Base-by-base conservation (phyloP, 345 rosid species). In the Lagerstroemia speciosa region DNA sequence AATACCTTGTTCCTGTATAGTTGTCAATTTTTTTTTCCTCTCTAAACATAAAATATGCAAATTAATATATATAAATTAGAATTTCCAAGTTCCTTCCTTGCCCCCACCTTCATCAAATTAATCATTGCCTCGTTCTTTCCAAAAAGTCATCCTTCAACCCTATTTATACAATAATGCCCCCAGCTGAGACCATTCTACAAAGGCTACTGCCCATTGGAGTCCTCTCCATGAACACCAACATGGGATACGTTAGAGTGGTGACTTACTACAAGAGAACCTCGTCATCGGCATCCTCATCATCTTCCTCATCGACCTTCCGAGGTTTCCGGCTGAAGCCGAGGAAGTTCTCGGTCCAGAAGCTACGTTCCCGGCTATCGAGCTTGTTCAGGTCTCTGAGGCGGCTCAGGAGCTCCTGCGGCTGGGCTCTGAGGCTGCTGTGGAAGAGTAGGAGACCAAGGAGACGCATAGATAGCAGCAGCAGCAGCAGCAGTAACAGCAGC, bases 321-420 rank as follows among this genome's bases (percentile, higher is more conserved):
- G 87, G 90, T 10, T 78, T 87, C 78, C 73, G 74, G 76, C 66
- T 89, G 4, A 82, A 78, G 73, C 72, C 78, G 22, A 82, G 67
- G 73, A 73, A 81, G 71, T 76, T 84, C 64, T 80, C 83, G 1
- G 86, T 84, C 17, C 83, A 86, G 52, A 82, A 82, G 43, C 69
- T 89, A 62, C 76, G 87, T 1, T 70, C 69, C 36, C 81, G 81
- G 69, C 78, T 86, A 67, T 19, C 66, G n/a, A 70, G 67, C 57
- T 60, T 83, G 30, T 80, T 61, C 75, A 81, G 69, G 71, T 62
- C 80, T 6, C 48, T 83, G 19, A 75, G 75, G 19, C 78, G 79
- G 55, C 83, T 83, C 78, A 78, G 77, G 69, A 76, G 53, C 68
- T 80, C 82, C 1, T 78, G 66, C 22, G 76, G 77, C 34, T 74